These are phyloP conservation scores for Fusarium dlaminii DNA, from an alignment of 2,329 filamentous ascomycete genomes.

Conservation along the genomic window DNA sequence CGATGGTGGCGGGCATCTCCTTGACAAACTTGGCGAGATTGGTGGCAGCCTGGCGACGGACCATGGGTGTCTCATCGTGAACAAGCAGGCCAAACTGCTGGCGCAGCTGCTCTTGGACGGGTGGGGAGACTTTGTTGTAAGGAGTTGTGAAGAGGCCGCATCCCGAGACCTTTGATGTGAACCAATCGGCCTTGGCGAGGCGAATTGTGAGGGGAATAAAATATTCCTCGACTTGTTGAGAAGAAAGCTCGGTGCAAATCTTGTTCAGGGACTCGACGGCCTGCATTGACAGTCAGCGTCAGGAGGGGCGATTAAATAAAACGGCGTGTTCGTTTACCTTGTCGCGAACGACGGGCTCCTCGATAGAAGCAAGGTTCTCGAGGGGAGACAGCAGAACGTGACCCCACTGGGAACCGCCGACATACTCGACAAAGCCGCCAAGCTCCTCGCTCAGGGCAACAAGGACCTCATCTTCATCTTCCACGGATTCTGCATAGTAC, in stretches of 20 bases:
- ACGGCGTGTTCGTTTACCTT: constrained; percentile 70
- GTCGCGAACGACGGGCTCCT: constrained; percentile 96
- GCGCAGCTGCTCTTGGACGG: constrained; percentile 90
- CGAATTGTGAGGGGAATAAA: constrained; percentile 96
- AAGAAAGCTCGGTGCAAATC: constrained; percentile 91
- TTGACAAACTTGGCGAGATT: constrained; percentile 98
- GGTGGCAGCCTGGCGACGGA: constrained; percentile 94
- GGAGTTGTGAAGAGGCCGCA: constrained; percentile 94
- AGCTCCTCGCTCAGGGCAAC: constrained; percentile 97
- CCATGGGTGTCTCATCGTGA: constrained; percentile 99
- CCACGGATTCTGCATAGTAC: constrained; percentile 82
- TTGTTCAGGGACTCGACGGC: constrained; percentile 99
- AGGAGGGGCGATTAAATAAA: background rate
- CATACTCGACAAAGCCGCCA: constrained; percentile 96
- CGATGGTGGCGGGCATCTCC: constrained; percentile 89
- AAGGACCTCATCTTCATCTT: constrained; percentile 98
- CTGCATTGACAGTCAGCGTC: constrained; percentile 56
- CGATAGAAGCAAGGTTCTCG: constrained; percentile 97
- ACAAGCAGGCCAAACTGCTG: constrained; percentile 93
- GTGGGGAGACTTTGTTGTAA: constrained; percentile 88
- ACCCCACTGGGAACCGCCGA: constrained; percentile 91
- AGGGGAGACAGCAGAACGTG: constrained; percentile 96
- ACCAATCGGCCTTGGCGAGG: constrained; percentile 99
- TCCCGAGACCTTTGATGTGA: constrained; percentile 98
- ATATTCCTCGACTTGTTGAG: constrained; percentile 94